Base-by-base conservation (phyloP, 768 basidiomycete species). In the Phylloporus arenicola region DNA sequence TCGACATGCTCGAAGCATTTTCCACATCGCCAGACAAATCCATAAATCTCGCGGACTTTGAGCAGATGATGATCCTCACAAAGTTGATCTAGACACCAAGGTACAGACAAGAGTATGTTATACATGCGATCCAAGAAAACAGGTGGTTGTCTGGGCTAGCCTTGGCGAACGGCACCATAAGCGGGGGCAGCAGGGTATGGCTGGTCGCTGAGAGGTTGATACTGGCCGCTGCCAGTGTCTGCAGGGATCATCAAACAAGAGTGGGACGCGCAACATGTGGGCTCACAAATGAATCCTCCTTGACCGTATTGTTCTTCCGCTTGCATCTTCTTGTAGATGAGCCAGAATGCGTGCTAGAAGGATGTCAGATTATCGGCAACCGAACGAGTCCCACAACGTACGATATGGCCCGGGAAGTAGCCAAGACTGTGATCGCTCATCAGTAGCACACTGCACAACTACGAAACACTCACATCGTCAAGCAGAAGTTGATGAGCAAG, bases 271-370 rank as follows among this genome's bases (percentile, higher is more conserved):
- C 6, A n/a, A 1, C n/a, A 11, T n/a, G 34, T 39, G 25, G 9
- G 77, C 89, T 62, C 61, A 90, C 89, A 92, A 45, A 75, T 67
- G 72, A 82, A 92, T 29, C 85, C 85, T 17, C 87, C 88, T 6
- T 63, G 69, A 12, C 91, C 91, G 60, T 88, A 94, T 37, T 74
- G 76, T 59, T 90, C 88, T 59, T 90, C 87, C 0, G 90, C 92
- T 59, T 88, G 77, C 78, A 91, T 91, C 78, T 86, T 87, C 78
- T 78, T 85, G 72, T 92, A 92, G 50, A 92, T 91, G 46, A 94
- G 76, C 86, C 86, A 92, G 72, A 92, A 91, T 2, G 88, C 86
- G 62, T 92, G 89, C 79, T 80, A 46, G 6, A 31, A 39, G 35
- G 27, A 29, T 9, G 27, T 55, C 29, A 34, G 31, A 16, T 43